Evolutionary conservation across 164 flowering plant species (phyloP).

Genomic region (Sedum album): DNA sequence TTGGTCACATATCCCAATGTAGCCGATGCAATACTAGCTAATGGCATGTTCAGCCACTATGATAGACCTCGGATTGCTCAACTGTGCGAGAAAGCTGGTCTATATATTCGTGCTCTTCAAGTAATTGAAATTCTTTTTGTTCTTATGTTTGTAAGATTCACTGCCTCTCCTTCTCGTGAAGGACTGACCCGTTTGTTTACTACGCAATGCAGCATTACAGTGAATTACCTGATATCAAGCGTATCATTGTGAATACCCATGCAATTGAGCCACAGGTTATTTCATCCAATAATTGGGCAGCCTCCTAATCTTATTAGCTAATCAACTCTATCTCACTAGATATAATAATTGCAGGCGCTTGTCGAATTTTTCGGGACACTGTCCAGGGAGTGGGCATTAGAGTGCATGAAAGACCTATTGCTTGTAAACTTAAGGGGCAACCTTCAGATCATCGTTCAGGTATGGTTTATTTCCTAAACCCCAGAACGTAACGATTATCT

Average conservation of each 20-base stretch:
- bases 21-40: slow-evolving; percentile 96
- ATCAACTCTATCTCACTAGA: slow-evolving; percentile 13
- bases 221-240: not conserved
- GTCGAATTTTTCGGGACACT: slow-evolving; percentile 99
- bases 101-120: slow-evolving; percentile 80
- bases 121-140: not conserved
- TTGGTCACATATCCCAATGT: slow-evolving; percentile 95
- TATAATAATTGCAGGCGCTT: slow-evolving; percentile 55
- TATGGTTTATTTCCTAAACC: slow-evolving; percentile 12
- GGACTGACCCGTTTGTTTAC: not conserved
- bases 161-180: not conserved
- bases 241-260: not conserved
- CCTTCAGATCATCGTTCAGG: slow-evolving; percentile 99
- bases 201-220: not conserved
- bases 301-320: not conserved
- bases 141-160: not conserved
- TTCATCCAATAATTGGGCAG: not conserved
- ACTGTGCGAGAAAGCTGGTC: slow-evolving; percentile 97
- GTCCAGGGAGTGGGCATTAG: slow-evolving; percentile 96
- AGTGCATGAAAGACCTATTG: slow-evolving; percentile 98
- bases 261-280: slow-evolving; percentile 1
- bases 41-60: slow-evolving; percentile 98
- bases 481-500: not conserved
- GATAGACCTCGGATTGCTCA: slow-evolving; percentile 97
- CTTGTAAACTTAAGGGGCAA: slow-evolving; percentile 91